Base-by-base conservation (phyloP, 345 rosid genomes). In the Eutrema japonicum region DNA sequence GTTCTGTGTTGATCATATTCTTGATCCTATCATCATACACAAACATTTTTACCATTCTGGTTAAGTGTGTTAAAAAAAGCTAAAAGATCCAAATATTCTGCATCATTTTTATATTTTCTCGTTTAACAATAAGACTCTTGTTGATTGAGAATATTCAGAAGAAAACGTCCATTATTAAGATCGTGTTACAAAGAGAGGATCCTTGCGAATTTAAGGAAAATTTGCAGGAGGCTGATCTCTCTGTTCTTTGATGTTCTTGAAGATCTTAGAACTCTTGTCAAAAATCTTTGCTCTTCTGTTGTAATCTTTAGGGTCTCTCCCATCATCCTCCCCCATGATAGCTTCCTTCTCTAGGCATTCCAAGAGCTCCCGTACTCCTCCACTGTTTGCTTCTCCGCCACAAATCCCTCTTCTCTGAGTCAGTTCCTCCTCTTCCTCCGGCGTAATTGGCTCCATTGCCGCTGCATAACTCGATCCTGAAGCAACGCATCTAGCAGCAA, bases 251-350 rank as follows among this genome's bases (percentile, higher is more conserved):
- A 83, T 83, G 71, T 90, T 87, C 78, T 70, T 87, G 71, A 92
- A 87, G 46, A 87, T 87, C 70, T 61, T 58, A 56, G 90, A 85
- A 62, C 95, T 88, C 72, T 80, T 80, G 52, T 92, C 84, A 72
- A 92, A 92, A 40, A 92, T 85, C 75, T 81, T 89, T 32, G 98
- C 95, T 81, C 98, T 88, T 69, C 94, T 80, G 41, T 73, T 83
- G 77, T 90, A 92, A 81, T 92, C 96, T 16, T 45, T 58, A 7
- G 95, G 88, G 13, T 89, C 82, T 73, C 68, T 89, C 0, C 96
- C 97, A 12, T 87, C 78, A 71, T 92, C 96, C 5, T 82, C 87
- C 5, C 95, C 98, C 94, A 87, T 88, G 69, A 92, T 92, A n/a
- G 94, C 98, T 74, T 92, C 98, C 12, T 54, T 82, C 79, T 92